Base-by-base conservation (phyloP, 2,329 filamentous ascomycete genomes). In the Zalaria sp. region DNA sequence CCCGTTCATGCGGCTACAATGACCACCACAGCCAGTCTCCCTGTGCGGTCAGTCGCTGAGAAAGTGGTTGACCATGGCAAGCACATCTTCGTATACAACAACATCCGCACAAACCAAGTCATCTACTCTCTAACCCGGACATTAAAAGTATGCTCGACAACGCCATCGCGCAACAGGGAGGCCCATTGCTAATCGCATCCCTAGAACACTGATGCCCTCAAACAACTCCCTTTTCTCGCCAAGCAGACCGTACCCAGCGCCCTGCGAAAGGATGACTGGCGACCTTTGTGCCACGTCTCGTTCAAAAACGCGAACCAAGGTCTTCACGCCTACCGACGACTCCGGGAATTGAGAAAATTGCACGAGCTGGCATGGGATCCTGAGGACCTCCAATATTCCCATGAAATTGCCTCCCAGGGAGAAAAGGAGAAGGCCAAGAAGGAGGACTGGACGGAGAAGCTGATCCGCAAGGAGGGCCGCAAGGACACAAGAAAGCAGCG, bases 221-320 rank as follows among this genome's bases (percentile, higher is more conserved):
- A 66, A 27, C 77, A 80, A 61, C 62, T 80, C 27, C 59, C 76
- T 47, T 78, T 72, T 59, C 68, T 76, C 37, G 76, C 76, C 60
- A 79, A 79, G 54, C 77, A 80, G 56, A 73, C 74, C 39, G 65
- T 73, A 25, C 76, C 76, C 27, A 58, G 71, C 34, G 57, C 56
- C 5, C 59, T 80, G 39, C 75, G 77, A 46, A 74, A 72, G 54
- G 77, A 81, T 55, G 64, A 77, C 55, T 81, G 77, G 77, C 62
- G 61, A 9, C 75, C 76, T 0, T 70, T 77, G 55, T 76, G 67
- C 53, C 71, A 69, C 26, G 62, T 79, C 38, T 67, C 69, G 46
- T 75, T 80, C 49, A 67, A 71, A 27, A 59, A 65, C 35, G 47
- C 64, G 35, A 55, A 53, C 8, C 56, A 67, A 46, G 75, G 75